phyloP scores from a whole-genome alignment of 2,329 filamentous ascomycete species.

The Ramularia collo-cygni region DNA sequence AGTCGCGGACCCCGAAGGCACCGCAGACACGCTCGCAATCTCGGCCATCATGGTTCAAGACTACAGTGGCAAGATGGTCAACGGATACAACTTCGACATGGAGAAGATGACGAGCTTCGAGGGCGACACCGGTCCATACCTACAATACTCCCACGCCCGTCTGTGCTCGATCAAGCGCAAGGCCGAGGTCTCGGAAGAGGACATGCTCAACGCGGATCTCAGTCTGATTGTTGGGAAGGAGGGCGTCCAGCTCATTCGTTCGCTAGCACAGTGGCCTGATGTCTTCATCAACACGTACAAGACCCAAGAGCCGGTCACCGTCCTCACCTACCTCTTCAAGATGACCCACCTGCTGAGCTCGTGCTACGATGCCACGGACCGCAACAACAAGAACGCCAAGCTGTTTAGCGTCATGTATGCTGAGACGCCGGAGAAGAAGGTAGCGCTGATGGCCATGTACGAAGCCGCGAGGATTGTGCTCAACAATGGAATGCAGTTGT shows the following conservation, averaged over 20 bases:
- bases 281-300: constrained; percentile 76
- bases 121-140: constrained; percentile 76
- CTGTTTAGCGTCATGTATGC: constrained; percentile 70
- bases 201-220: constrained; percentile 59
- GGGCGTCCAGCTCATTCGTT: constrained; percentile 64
- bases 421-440: constrained; percentile 59
- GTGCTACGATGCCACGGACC: constrained; percentile 62
- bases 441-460: constrained; percentile 70
- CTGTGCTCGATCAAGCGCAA: constrained; percentile 56
- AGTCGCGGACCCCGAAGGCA: constrained; percentile 72
- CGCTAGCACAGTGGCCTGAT: constrained; percentile 79
- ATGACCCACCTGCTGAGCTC: constrained; percentile 75
- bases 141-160: constrained; percentile 76
- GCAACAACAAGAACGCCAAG: constrained; percentile 29
- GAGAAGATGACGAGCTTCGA: constrained; percentile 77
- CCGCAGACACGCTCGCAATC: constrained; percentile 85
- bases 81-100: constrained; percentile 69
- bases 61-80: constrained; percentile 86
- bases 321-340: constrained; percentile 72
- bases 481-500: constrained; percentile 72
- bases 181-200: constrained; percentile 44
- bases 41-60: constrained; percentile 97
- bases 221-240: constrained; percentile 64
- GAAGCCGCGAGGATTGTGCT: constrained; percentile 68
- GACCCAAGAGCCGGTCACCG: constrained; percentile 67